phyloP scores from a whole-genome alignment of 108 stramenopile species.

The Schizochytrium sp. region DNA sequence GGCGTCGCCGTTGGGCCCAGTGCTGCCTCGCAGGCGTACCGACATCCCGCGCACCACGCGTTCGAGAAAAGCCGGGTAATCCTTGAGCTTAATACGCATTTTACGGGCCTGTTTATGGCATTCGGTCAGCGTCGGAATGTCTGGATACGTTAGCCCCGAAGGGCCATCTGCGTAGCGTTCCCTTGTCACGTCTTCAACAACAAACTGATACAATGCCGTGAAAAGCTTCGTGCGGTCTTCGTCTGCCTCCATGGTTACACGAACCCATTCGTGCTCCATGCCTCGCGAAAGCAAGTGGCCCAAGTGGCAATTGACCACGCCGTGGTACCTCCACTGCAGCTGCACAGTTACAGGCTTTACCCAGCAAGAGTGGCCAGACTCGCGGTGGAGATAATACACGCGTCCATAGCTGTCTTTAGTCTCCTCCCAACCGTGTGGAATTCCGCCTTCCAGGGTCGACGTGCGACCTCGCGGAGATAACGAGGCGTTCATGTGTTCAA shows the following conservation, averaged over 20 bases:
- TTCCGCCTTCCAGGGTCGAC: neutral
- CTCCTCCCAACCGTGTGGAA: neutral
- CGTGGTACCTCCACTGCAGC: constrained; percentile 6
- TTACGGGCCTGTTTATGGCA: constrained; percentile 8
- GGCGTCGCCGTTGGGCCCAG: neutral
- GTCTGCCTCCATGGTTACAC: constrained; percentile 40
- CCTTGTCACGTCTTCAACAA: constrained; percentile 7
- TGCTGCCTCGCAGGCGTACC: neutral
- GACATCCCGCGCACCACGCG: constrained; percentile 6
- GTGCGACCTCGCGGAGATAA: neutral
- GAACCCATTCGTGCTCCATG: neutral
- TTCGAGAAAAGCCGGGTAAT: constrained; percentile 11
- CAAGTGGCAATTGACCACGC: neutral
- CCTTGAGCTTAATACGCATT: neutral
- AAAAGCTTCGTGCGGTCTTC: constrained; percentile 50
- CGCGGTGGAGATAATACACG: neutral
- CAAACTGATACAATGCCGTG: constrained; percentile 27
- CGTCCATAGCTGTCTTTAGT: constrained; percentile 45
- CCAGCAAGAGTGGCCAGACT: constrained; percentile 37
- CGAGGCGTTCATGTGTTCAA: neutral
- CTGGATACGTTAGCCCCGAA: neutral
- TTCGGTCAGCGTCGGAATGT: neutral
- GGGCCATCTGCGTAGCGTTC: neutral
- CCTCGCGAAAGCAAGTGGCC: neutral
- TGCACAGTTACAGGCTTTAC: neutral